These are phyloP conservation scores for Hygrocybe punicea DNA, from an alignment of 768 basidiomycete genomes.

Conservation along the genomic window DNA sequence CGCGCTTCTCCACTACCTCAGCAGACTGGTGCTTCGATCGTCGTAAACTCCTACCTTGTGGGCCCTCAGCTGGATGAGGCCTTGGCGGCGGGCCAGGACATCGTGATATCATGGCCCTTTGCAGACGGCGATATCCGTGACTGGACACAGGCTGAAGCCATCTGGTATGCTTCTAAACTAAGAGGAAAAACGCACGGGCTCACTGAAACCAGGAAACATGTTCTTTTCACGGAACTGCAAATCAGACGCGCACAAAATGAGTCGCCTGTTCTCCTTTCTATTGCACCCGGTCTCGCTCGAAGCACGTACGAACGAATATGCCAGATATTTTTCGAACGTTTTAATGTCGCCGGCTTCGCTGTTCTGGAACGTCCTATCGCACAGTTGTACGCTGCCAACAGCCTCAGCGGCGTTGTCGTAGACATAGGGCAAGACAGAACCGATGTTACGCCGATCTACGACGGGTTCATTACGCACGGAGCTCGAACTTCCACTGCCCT, in stretches of 20 bases:
- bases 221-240: constrained; percentile 70
- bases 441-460: constrained; percentile 74
- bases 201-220: constrained; percentile 64
- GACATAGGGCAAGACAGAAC: constrained; percentile 77
- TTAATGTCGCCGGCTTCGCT: constrained; percentile 81
- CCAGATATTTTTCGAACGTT: constrained; percentile 87
- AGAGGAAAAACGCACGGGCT: not conserved
- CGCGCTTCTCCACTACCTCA: constrained; percentile 49
- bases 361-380: constrained; percentile 81
- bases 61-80: constrained; percentile 80
- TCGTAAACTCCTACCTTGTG: constrained; percentile 78
- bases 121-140: constrained; percentile 67
- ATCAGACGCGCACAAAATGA: constrained; percentile 83
- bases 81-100: constrained; percentile 65
- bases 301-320: constrained; percentile 67
- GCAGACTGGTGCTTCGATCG: constrained; percentile 40
- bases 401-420: constrained; percentile 70
- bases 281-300: constrained; percentile 63
- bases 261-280: constrained; percentile 76
- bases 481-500: constrained; percentile 56
- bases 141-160: constrained; percentile 83
- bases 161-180: constrained; percentile 59
- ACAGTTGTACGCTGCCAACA: constrained; percentile 75
- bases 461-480: constrained; percentile 58
- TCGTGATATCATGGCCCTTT: constrained; percentile 81